Base-by-base conservation (phyloP, 257 asterid species). In the Salvia miltiorrhiza region DNA sequence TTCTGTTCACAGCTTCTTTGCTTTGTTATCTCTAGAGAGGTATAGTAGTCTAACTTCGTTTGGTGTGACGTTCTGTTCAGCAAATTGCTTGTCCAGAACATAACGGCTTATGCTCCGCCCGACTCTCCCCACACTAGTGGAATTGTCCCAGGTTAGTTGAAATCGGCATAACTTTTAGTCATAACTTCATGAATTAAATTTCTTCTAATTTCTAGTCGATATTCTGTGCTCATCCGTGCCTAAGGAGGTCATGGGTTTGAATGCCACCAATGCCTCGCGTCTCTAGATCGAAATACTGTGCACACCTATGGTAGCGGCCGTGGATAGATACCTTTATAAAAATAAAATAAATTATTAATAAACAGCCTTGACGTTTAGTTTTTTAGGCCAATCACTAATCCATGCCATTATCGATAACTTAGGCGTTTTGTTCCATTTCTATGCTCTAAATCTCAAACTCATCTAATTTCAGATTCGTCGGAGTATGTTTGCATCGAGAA, bases 81-180 rank as follows among this genome's bases (percentile, higher is more conserved):
- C 74, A 78, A 91, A 75, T 83, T 94, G 66, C 80, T 94, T 67
- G 90, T 94, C 52, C 97, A 94, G 88, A 94, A 94, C 80, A 82
- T 94, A 67, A 87, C 97, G 3, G 81, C 79, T 65, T 76, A 83
- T 69, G 65, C 99, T 33, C 99, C 97, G 3, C 83, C 92, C 0
- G 86, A 80, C 45, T 94, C 99, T 80, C 99, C 99, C 12, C 20
- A 64, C 78, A 94, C 96, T 23, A 83, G 84, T 28, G 99, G 97
- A 35, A 78, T 94, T 3, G 97, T 94, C 63, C 96, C 99, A 84
- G 99, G 99, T 94, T 6, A 3, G 87, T 76, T 9, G n/a, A 76
- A 70, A 28, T 66, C n/a, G 55, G n/a, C 26, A 23, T 71, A 8
- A 6, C 52, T 63, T 7, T 23, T 49, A 30, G 4, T 63, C 39